Evolutionary conservation across 352 stramenopile species (phyloP).

Genomic region (Elongisporangium undulatum): DNA sequence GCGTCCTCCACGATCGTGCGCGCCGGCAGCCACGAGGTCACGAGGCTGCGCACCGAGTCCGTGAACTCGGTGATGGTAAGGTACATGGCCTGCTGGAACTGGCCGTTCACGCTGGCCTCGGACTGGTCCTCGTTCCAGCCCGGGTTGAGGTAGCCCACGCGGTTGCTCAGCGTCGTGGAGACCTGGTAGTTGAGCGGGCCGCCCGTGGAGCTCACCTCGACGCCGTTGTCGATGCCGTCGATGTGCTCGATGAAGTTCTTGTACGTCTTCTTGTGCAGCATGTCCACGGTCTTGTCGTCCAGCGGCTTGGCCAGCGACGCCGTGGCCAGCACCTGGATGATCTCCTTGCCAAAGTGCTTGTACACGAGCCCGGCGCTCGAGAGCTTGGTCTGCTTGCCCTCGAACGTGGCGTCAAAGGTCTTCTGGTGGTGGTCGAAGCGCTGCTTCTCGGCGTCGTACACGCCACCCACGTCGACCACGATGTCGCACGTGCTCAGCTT

Average conservation of each 20-base stretch:
- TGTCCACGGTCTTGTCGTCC: conserved; percentile 71
- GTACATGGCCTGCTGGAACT: conserved; percentile 94
- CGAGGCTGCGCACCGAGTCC: conserved; percentile 86
- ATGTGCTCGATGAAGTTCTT: conserved; percentile 97
- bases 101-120: conserved; percentile 69
- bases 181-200: conserved; percentile 70
- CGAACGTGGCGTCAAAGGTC: conserved; percentile 85
- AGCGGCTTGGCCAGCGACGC: conserved; percentile 20
- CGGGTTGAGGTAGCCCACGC: conserved; percentile 94
- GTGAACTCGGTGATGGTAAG: conserved; percentile 95
- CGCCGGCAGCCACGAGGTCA: conserved; percentile 93
- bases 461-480: conserved; percentile 96
- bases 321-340: conserved; percentile 81
- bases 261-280: conserved; percentile 92
- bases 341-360: conserved; percentile 97
- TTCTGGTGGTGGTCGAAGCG: conserved; percentile 99
- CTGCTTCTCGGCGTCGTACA: conserved; percentile 87
- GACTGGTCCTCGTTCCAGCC: conserved; percentile 95
- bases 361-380: conserved; percentile 97
- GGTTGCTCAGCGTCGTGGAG: conserved; percentile 69
- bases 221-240: conserved; percentile 98
- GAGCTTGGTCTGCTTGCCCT: conserved; percentile 85
- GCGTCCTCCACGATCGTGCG: conserved; percentile 92
- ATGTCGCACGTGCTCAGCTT: conserved; percentile 93
- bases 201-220: conserved; percentile 70